Evolutionary conservation across 768 basidiomycete genomes (phyloP), one percentile per base, ranked within the genome.

Genomic region (Amanita phalloides): DNA sequence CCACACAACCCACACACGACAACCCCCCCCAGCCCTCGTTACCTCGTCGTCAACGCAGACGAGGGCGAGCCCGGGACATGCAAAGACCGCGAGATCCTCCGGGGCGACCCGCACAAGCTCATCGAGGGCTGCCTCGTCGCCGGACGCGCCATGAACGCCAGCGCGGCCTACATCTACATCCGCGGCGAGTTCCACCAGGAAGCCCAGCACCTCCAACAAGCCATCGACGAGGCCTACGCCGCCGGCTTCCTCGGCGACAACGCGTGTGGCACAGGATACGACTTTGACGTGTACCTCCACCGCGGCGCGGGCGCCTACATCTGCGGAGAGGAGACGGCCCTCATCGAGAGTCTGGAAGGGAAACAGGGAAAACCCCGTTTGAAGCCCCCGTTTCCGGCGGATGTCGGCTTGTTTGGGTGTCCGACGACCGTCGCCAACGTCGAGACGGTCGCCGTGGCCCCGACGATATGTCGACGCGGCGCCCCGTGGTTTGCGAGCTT

Each of bases 41-140:
- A 98, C 65, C 79, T 99, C 4, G 95, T 99, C 48, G 89, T 98
- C 58, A 97, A 98, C 65, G 94, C 95, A 13, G 95, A 98, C 66
- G 95, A 98, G 70, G 95, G 95, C 47, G 95, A 99, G 68, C 95
- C 94, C 0, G 95, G 95, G 14, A 99, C 95, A 2, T 97, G 95
- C 80, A 99, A 99, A 67, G 95, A 98, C 67, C 86, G 95, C 46
- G 95, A 99, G 69, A 98, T 99, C 61, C 74, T 98, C 61, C 87
- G 95, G 43, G 95, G 95, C 14, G 95, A 98, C 66, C 95, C 95
- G 0, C 95, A 99, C 74, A 99, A 98, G 64, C 86, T 99, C 53
- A 78, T 99, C 59, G 95, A 99, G 65, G 95, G 95, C 6, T 99
- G 95, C 64, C 82, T 99, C 45, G 90, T 99, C 54, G 94, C 95